Conservation (phyloP, 768 basidiomycete species). For the Ramaria sp. region DNA sequence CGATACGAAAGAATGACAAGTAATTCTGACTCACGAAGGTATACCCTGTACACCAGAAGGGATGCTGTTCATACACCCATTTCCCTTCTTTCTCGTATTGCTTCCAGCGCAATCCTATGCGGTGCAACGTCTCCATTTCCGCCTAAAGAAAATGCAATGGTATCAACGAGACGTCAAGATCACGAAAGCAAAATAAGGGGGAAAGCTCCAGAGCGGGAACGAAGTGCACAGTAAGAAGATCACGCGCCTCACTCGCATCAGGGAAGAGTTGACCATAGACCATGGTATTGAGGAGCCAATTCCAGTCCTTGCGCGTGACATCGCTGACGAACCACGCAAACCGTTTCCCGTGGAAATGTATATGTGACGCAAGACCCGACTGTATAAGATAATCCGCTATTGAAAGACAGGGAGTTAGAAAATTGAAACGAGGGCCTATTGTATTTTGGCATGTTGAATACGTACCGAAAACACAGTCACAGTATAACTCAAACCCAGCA, state of each 20-base stretch:
- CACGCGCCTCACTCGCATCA: not conserved
- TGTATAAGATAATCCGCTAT: constrained; percentile 89
- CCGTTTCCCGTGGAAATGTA: constrained; percentile 93
- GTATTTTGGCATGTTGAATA: not conserved
- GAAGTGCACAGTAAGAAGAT: not conserved
- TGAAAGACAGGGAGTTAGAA: constrained; percentile 10
- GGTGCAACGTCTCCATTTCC: constrained; percentile 22
- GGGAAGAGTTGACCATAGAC: constrained; percentile 48
- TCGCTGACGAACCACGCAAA: constrained; percentile 94
- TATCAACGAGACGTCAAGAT: not conserved
- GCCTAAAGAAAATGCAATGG: not conserved
- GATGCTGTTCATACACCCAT: constrained; percentile 92
- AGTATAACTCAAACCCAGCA: constrained; percentile 83
- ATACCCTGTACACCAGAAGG: constrained; percentile 95
- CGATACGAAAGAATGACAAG: no score
- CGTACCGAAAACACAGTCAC: constrained; percentile 74
- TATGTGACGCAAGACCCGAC: constrained; percentile 70
- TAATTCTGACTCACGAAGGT: constrained; percentile 41
- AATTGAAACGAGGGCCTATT: not conserved
- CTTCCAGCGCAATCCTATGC: constrained; percentile 86
- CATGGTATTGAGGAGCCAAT: constrained; percentile 83
- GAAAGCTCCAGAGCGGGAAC: no score
- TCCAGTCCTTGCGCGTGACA: constrained; percentile 88
- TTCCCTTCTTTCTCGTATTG: constrained; percentile 88
- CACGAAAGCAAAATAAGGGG: no score